phyloP scores from a whole-genome alignment of 768 basidiomycete genomes.

The Pleurotus eryngii region DNA sequence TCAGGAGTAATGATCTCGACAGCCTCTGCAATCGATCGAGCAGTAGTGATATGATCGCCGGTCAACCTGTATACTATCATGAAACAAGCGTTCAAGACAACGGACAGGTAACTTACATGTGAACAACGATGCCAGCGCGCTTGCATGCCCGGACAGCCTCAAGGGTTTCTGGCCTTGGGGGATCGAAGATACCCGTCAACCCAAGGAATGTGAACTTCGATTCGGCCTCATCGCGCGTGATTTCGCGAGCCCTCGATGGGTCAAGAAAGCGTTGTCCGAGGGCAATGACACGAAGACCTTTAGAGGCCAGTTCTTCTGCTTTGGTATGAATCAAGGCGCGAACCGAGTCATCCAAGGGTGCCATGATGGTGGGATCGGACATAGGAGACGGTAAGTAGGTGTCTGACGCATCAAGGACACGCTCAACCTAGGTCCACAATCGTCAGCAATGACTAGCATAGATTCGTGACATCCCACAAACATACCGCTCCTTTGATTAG shows the following conservation, averaged over 20 bases:
- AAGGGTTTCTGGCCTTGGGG: slow-evolving; percentile 50
- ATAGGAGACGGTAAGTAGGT: slow-evolving; percentile 26
- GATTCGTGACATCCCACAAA: slow-evolving; percentile 10
- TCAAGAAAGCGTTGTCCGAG: slow-evolving; percentile 25
- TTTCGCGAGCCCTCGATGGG: slow-evolving; percentile 17
- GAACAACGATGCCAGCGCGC: slow-evolving; percentile 48
- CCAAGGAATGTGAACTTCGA: slow-evolving; percentile 46
- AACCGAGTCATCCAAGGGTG: slow-evolving; percentile 25
- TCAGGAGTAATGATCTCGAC: slow-evolving; percentile 45
- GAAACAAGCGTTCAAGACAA: neutral
- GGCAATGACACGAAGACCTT: slow-evolving; percentile 39
- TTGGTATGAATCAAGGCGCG: slow-evolving; percentile 12
- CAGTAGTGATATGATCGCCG: slow-evolving; percentile 53
- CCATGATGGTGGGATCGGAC: slow-evolving; percentile 14
- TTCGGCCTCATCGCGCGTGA: slow-evolving; percentile 45
- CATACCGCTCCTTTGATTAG: slow-evolving; percentile 36
- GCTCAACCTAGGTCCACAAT: slow-evolving; percentile 30
- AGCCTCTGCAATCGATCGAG: slow-evolving; percentile 45
- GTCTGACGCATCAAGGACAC: slow-evolving; percentile 44
- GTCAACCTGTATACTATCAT: slow-evolving; percentile 38
- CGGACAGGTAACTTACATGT: slow-evolving; percentile 24
- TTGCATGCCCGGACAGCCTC: slow-evolving; percentile 49
- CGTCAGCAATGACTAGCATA: neutral
- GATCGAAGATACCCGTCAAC: slow-evolving; percentile 52
- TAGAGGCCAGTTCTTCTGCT: slow-evolving; percentile 34